A percentile compares a stretch with the other conserved stretches of the same genome.
These are phyloP conservation scores for Boletus barrowsii DNA, from an alignment of 768 basidiomycete species.

Conservation along the genomic window DNA sequence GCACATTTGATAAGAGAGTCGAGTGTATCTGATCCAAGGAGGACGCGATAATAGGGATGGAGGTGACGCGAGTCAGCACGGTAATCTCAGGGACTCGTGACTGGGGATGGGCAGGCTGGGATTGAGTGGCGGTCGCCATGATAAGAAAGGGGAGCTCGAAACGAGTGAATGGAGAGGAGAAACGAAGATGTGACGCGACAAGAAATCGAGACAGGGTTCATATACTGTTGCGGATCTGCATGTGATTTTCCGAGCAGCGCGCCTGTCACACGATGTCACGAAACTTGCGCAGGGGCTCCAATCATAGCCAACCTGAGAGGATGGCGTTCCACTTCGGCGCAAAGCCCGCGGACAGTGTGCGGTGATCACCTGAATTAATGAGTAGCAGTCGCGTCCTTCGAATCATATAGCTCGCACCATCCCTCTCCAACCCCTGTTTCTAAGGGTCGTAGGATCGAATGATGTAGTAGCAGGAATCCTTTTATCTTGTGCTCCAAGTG, in stretches of 20 bases:
- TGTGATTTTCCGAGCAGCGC: constrained; percentile 22
- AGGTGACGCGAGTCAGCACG: constrained; percentile 58
- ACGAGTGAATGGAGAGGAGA: background rate
- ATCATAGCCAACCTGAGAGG: no score
- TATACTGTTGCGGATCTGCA: constrained; percentile 19
- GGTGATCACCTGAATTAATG: no score
- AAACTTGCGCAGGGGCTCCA: background rate
- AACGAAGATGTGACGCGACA: constrained; percentile 7
- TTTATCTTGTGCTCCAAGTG: no score
- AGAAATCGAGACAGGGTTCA: constrained; percentile 23
- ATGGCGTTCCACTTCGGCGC: no score
- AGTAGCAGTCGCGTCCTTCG: no score
- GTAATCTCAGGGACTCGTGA: constrained; percentile 51
- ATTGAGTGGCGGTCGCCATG: constrained; percentile 38
- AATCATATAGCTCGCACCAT: no score
- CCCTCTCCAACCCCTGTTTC: no score
- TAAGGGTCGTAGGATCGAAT: no score
- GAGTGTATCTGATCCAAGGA: constrained; percentile 58
- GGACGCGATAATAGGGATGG: constrained; percentile 71
- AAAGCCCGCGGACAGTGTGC: no score
- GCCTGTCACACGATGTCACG: constrained; percentile 27
- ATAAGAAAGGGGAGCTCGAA: background rate
- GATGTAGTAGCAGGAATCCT: no score
- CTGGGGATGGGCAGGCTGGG: constrained; percentile 22
- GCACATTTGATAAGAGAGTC: constrained; percentile 55